Base-by-base conservation (phyloP, 179 eudicot genomes). In the Spinacia oleracea region DNA sequence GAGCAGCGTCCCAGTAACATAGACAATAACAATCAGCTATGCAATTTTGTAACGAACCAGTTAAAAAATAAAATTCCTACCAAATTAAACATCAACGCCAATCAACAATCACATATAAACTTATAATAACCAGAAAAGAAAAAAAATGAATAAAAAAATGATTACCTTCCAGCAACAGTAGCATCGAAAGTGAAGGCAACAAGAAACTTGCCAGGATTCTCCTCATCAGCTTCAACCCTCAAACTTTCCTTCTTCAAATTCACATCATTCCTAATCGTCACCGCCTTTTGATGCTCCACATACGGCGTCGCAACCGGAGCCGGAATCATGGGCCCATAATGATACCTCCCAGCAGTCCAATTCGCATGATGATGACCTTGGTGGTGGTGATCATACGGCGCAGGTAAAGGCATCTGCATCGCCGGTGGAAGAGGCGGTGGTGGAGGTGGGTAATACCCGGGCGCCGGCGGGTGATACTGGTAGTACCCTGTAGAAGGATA, bases 281-380 rank as follows among this genome's bases (percentile, higher is more conserved):
- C 93, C 7, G 98, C 98, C 79, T 90, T 93, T 85, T 95, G 98
- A 68, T 91, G 97, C 85, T 95, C 98, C 29, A 95, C 96, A 71
- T 80, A 88, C 1, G 95, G 89, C 6, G 88, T 42, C 0, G 75
- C 75, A 6, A 35, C 58, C 0, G 91, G 90, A 0, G 86, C 81
- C 0, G 79, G 88, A 83, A 88, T 82, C 83, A 85, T 69, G 0
- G 90, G 90, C 38, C 89, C 91, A 83, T 85, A 90, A 21, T 91
- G 92, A 75, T 89, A 88, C 79, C 92, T 73, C 32, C 88, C 87
- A 25, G 70, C 86, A 9, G 72, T 84, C 90, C 92, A 89, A 80
- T 86, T 85, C 2, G 80, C 81, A 29, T 81, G 87, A 63, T 75
- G 80, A 9, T 40, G 79, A 5, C 71, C 78, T 9, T 87, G 90